These are phyloP conservation scores for Hypholoma fasciculare DNA, from an alignment of 768 basidiomycete species.

Conservation along the genomic window DNA sequence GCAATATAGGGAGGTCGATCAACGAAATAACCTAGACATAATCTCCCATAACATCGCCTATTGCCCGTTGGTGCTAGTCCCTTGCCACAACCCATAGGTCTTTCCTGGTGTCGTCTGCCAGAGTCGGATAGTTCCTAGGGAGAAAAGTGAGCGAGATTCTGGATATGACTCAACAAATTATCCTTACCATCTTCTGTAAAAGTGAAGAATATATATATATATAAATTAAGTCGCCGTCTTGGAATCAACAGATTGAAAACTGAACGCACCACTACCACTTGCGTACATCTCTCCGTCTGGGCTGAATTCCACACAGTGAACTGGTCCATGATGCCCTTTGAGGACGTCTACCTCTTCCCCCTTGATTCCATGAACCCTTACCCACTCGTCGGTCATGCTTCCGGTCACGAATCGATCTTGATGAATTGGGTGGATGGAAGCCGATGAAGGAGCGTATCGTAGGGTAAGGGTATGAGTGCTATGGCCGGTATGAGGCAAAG, in stretches of 20 bases:
- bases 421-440: constrained; percentile 88
- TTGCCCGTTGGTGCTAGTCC: constrained; percentile 29
- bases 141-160: constrained; percentile 4
- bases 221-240: constrained; percentile 11
- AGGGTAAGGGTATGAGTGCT: constrained; percentile 78
- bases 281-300: constrained; percentile 98
- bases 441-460: constrained; percentile 87
- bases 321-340: constrained; percentile 97
- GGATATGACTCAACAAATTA: not conserved
- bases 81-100: constrained; percentile 90
- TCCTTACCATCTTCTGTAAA: constrained; percentile 70
- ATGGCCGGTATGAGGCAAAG: constrained; percentile 55
- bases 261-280: constrained; percentile 85
- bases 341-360: constrained; percentile 90
- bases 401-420: constrained; percentile 94
- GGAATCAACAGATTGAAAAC: not conserved
- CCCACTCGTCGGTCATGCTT: constrained; percentile 91
- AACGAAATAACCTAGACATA: constrained; percentile 22
- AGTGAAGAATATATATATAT: constrained; percentile 1
- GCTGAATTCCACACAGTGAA: constrained; percentile 90
- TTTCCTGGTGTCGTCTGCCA: constrained; percentile 98
- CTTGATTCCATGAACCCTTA: constrained; percentile 87
- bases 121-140: constrained; percentile 84
- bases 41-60: constrained; percentile 26
- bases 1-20: constrained; percentile 16